Base-by-base conservation (phyloP, 176 grass and related monocot species). In the Otatea glauca region DNA sequence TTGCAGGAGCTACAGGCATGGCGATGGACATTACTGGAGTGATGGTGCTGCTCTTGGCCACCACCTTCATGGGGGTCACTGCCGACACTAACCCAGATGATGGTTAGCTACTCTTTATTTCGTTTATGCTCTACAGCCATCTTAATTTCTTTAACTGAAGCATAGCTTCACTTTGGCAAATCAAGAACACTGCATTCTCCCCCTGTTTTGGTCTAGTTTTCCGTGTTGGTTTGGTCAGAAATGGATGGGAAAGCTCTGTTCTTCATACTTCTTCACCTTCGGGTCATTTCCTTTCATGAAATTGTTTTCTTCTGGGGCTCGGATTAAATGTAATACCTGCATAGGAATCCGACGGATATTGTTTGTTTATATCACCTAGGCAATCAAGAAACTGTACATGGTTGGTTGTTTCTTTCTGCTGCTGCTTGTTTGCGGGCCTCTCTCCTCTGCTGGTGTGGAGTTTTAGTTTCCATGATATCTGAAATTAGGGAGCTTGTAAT, bases 51-150 rank as follows among this genome's bases (percentile, higher is more conserved):
- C 60, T 84, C 39, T 53, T 66, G 6, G 18, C 60, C 60, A 15
- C 81, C 68, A 38, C 32, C 21, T 73, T 67, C 48, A 14, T 11
- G 9, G 66, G 24, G 20, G 82, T 74, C 68, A 60, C 75, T 32
- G 81, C 75, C 75, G 81, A 84, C 87, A 89, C 87, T 53, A 68
- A 67, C 81, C 58, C 81, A 34, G 75, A 89, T 4, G 87, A 89
- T 58, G 87, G 87, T 89, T 32, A 48, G 81, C 14, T 7, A 17
- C 63, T 81, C 69, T 7, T 64, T 53, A 37, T 18, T 41, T 23
- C 65, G 20, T 37, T 35, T 5, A n/a, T 68, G 47, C 47, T 5
- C 10, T 68, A 13, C 47, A 15, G 10, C 55, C 25, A 17, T 65
- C 21, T 66, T 50, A 7, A 55, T 55, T 55, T 43, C 58, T 54